Evolutionary conservation across 768 basidiomycete genomes (phyloP).

Genomic region (Collybiopsis confluens): DNA sequence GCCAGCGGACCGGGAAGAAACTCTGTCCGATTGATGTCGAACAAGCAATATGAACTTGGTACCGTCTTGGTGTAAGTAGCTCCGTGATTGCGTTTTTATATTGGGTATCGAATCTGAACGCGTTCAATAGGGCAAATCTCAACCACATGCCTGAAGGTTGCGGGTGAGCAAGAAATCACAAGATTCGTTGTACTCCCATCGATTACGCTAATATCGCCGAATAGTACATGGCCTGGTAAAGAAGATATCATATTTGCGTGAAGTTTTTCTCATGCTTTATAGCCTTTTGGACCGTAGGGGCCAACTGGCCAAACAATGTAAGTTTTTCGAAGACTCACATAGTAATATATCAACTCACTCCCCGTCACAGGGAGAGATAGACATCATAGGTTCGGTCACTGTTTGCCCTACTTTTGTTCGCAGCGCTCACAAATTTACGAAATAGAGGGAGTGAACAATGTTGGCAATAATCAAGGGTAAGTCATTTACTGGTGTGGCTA

Average conservation of each 20-base stretch:
- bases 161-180: too few relatives aligned
- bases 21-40: conserved; percentile 35
- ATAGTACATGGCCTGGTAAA: conserved; percentile 31
- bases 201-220: not conserved
- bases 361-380: conserved; percentile 33
- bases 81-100: not conserved
- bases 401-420: too few relatives aligned
- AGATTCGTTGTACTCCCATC: conserved; percentile 1
- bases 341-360: not conserved
- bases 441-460: conserved; percentile 45
- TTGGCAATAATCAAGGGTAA: conserved; percentile 35
- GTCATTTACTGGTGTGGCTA: not conserved
- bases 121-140: conserved; percentile 29
- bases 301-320: conserved; percentile 45
- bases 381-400: conserved; percentile 29
- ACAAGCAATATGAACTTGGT: conserved; percentile 31
- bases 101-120: not conserved
- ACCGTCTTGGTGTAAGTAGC: conserved; percentile 27
- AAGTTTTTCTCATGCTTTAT: too few relatives aligned
- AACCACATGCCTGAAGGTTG: conserved; percentile 55
- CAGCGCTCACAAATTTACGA: not conserved
- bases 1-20: conserved; percentile 35
- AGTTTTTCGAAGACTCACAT: not conserved
- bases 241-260: too few relatives aligned
- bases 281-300: conserved; percentile 53